Evolutionary conservation across 768 basidiomycete species (phyloP), one percentile per base, ranked within the genome.

Genomic region (Lentinula sp.): DNA sequence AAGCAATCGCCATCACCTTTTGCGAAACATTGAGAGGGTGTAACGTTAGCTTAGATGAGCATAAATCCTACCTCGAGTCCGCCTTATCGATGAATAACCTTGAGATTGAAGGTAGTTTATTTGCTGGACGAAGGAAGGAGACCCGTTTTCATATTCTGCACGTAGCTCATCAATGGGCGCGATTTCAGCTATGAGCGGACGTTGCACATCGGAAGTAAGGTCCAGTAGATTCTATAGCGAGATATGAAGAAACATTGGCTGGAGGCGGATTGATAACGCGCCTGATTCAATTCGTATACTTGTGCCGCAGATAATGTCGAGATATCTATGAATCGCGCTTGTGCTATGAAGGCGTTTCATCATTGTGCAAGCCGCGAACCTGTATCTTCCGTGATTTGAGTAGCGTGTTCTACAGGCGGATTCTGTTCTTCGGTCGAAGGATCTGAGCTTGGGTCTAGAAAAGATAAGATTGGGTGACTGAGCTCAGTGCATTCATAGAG

Each of bases 1-100:
- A 95, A 96, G 70, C 95, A 96, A 70, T 91, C 91, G 0, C 95
- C 93, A 65, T 91, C 94, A 32, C 94, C 92, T 85, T 48, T 55
- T 1, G 42, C 16, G 2, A 11, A 10, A 23, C 15, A 40, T 3
- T 18, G 5, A 39, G 16, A 1, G 11, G 21, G 43, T 16, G 43
- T 28, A 15, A n/a, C 15, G 21, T 23, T 9, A 48, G 21, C 5
- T 51, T 23, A 1, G 55, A 42, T 52, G 37, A 69, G n/a, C 10
- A n/a, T 16, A n/a, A 6, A 28, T 5, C 58, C 77, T 74, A 75
- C 94, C 93, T 73, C 86, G 81, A 0, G 89, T 84, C 58, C 92
- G 77, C 67, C 92, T 80, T 46, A 96, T 77, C 10, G 74, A 76
- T 37, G 75, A 75, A 74, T 83, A 95, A 1, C 92, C 93, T 48